Base-by-base conservation (phyloP, 441 rosid species). In the Euphorbia corollata region DNA sequence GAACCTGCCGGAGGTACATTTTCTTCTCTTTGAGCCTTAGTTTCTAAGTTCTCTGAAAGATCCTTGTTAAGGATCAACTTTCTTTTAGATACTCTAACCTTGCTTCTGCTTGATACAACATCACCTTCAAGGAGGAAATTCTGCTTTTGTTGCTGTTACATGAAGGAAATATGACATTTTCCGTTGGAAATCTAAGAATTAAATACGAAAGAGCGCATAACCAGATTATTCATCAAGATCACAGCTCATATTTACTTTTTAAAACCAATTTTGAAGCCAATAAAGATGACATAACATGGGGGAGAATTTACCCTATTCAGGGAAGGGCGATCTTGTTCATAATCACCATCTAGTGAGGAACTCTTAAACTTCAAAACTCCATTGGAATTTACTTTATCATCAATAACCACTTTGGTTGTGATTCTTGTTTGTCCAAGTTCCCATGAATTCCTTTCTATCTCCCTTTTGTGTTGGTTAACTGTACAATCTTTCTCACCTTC, bases 381-480 rank as follows among this genome's bases (percentile, higher is more conserved):
- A 59, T 30, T 63, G 51, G 73, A 39, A 64, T 8, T 22, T 32
- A 59, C 67, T 70, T 59, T 68, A 73, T 63, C 64, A 19, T 30
- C 59, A 67, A 72, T 10, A 47, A 59, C 13, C 23, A 11, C 38
- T 63, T 71, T 70, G 77, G 70, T 64, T 64, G 69, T 66, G 72
- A 39, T 67, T 69, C 51, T 54, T 59, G 61, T 47, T 70, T 71
- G 71, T 55, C 69, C 63, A 36, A 64, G 67, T 43, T 72, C 73
- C 34, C 51, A 43, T 0, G 7, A 53, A 61, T 71, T 64, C 30
- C 19, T 70, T 73, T 60, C 76, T 45, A 75, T 75, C 76, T 68
- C 80, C 43, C 68, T 78, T 32, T 69, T 75, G 34, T 68, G 84
- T 48, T 72, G 74, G 71, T 77, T 54, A 65, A 64, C 68, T 68